Evolutionary conservation across 2,329 filamentous ascomycete species (phyloP), one percentile per base, ranked within the genome.

Genomic region (Fusarium dimerum): DNA sequence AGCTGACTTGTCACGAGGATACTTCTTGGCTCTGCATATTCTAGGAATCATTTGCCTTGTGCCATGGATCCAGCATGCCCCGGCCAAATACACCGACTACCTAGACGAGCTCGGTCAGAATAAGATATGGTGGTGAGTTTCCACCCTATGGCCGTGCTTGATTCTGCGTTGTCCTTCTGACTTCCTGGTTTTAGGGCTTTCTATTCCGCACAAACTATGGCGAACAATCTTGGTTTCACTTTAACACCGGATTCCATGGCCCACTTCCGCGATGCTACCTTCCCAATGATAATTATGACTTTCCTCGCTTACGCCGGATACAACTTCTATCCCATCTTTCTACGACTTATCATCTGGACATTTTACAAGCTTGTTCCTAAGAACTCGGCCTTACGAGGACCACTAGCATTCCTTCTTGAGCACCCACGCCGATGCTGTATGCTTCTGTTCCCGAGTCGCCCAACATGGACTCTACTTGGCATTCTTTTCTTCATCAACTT

Each of bases 351-450:
- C 10, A 77, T 88, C 39, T 88, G 83, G 83, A 66, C 66, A 7
- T 75, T 80, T 60, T 79, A 72, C 44, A 82, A 78, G 57, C 47
- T 77, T 3, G 64, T 73, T 1, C 77, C 79, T 0, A 65, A 71
- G 5, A 49, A 68, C 44, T 64, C 73, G 0, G 60, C 66, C 1
- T 75, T 73, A 43, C 68, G 69, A 2, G 76, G 78, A 34, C 67
- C 79, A 0, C 68, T 86, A 0, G 68, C 72, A 1, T 87, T 86
- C 56, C 71, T 87, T 1, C 76, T 88, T 11, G 77, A 86, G 46
- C 81, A 88, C 64, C 85, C 84, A 0, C 76, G 84, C 43, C 73
- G 84, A 7, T 86, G 83, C 58, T 87, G 83, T 61, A 86, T 82
- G 5, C 76, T 84, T 3, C 75, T 87, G 4, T 87, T 87, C 59